Evolutionary conservation across 306 rosid species (phyloP).

Genomic region (Fagus crenata): DNA sequence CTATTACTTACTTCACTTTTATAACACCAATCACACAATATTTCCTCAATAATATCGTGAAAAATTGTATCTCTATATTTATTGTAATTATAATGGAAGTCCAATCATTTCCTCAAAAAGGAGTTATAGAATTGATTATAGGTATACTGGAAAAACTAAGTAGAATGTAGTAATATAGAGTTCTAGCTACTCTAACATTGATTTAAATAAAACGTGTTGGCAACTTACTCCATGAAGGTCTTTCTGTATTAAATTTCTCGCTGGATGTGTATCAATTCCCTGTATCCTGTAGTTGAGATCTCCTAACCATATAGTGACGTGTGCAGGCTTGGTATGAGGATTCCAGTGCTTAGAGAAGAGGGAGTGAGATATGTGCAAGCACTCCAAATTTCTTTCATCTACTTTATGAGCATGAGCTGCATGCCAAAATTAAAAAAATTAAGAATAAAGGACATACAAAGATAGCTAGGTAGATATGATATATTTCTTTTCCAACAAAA

Average conservation of each 20-base stretch:
- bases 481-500: too few species aligned
- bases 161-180: too few species aligned
- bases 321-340: slow-evolving; percentile 56
- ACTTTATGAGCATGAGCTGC: slow-evolving; percentile 68
- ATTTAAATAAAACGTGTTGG: not conserved
- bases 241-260: slow-evolving; percentile 44
- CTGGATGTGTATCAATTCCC: slow-evolving; percentile 51
- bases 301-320: slow-evolving; percentile 67
- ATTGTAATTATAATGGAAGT: too few species aligned
- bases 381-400: slow-evolving; percentile 61
- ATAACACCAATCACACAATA: too few species aligned
- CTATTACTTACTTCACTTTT: too few species aligned
- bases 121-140: too few species aligned
- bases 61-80: too few species aligned
- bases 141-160: too few species aligned
- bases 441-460: not conserved
- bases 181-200: too few species aligned
- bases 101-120: too few species aligned
- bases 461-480: too few species aligned
- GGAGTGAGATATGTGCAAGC: slow-evolving; percentile 56
- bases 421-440: not conserved
- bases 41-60: too few species aligned
- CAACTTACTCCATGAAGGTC: slow-evolving; percentile 50
- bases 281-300: slow-evolving; percentile 76
- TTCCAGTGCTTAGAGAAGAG: slow-evolving; percentile 59